Conservation (phyloP, 192 early-diverging fungal species). For the Mortierella claussenii region DNA sequence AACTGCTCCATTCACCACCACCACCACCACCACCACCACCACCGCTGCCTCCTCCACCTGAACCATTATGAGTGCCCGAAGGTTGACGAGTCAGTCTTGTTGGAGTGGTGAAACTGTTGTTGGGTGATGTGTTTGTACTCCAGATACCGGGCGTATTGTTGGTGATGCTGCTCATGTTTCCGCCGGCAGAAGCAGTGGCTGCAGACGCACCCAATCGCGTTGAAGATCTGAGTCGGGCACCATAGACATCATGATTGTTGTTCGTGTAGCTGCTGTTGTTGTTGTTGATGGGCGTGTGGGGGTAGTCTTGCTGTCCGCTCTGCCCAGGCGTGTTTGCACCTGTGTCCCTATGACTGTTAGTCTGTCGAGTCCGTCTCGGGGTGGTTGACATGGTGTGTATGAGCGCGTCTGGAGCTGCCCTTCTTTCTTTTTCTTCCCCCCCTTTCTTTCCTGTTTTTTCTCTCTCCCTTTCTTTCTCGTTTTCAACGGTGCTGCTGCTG, state of each 20-base stretch:
- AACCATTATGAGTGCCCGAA: not conserved
- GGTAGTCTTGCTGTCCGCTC: not conserved
- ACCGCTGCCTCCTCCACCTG: slow-evolving; percentile 6
- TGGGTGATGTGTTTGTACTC: slow-evolving; percentile 16
- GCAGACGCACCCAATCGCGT: slow-evolving; percentile 1
- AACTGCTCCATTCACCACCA: slow-evolving; percentile 4
- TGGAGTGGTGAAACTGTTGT: slow-evolving; percentile 29
- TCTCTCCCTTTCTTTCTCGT: not conserved
- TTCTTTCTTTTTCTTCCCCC: not conserved
- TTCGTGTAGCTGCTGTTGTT: not conserved
- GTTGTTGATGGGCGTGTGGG: slow-evolving; percentile 1
- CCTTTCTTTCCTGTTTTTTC: not conserved
- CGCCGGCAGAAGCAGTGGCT: not conserved
- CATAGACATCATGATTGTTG: not conserved
- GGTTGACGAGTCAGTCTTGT: slow-evolving; percentile 13
- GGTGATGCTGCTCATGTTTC: not conserved
- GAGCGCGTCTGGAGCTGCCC: not conserved
- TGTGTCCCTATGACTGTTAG: not conserved
- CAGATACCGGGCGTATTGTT: not conserved
- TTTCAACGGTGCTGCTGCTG: too few species aligned
- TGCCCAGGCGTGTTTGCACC: not conserved
- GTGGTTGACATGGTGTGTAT: not conserved
- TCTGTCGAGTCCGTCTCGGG: not conserved
- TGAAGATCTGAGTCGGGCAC: slow-evolving; percentile 5
- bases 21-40: slow-evolving; percentile 7